These are phyloP conservation scores for Eutrema japonicum DNA, from an alignment of 345 rosid genomes.

Conservation along the genomic window DNA sequence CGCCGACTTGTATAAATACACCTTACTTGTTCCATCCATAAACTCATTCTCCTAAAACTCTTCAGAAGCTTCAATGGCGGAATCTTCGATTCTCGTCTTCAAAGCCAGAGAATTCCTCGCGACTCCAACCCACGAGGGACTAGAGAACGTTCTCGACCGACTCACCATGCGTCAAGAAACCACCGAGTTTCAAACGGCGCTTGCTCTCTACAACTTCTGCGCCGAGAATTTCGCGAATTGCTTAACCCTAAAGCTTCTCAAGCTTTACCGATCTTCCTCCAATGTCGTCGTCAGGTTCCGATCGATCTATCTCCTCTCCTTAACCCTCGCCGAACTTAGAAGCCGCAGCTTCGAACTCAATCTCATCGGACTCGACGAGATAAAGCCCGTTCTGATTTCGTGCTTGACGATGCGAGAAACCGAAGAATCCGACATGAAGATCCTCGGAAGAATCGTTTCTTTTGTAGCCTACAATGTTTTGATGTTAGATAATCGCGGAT, in stretches of 20 bases:
- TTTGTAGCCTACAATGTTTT: background rate
- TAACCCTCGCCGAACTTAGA: background rate
- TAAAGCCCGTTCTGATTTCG: conserved; percentile 22
- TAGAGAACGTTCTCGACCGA: background rate
- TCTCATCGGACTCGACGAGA: background rate
- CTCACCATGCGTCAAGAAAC: background rate
- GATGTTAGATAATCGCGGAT: background rate
- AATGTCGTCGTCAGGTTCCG: background rate
- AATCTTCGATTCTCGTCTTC: background rate
- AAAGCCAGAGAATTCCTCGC: background rate
- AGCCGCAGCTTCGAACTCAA: background rate
- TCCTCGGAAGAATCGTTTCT: conserved; percentile 4
- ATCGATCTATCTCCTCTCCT: background rate
- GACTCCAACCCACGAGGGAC: background rate
- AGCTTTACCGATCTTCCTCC: background rate
- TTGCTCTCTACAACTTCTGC: conserved; percentile 9
- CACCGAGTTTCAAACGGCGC: background rate
- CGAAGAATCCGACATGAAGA: background rate
- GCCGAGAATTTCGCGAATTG: background rate
- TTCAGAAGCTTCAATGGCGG: background rate
- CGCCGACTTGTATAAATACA: too few species aligned
- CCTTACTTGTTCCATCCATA: too few species aligned
- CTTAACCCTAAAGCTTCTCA: conserved; percentile 10
- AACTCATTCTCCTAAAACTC: too few species aligned
- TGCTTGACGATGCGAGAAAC: background rate